Evolutionary conservation across 2,329 filamentous ascomycete species (phyloP), one percentile per base, ranked within the genome.

Genomic region (Dendrostoma leiphaemia): DNA sequence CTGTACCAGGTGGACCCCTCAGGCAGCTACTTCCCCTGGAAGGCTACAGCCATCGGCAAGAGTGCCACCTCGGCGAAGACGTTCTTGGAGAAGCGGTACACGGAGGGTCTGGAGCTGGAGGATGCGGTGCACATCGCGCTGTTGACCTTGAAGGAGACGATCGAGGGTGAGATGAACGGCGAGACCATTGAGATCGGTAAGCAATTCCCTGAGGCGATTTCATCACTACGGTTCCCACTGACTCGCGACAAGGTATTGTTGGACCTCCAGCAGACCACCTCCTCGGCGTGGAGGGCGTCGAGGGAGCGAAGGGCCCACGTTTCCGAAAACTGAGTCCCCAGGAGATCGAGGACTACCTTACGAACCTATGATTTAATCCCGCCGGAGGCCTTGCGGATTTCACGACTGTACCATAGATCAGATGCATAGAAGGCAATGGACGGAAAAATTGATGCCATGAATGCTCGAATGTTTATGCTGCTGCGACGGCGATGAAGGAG

Each of bases 1-100:
- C 77, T 99, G 69, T 99, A 99, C 77, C 93, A 99, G 77, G 94
- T 99, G 63, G 94, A 99, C 70, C 94, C 94, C n/a, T 96, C 91
- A 61, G 94, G 94, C 63, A 96, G 90, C 72, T 99, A 99, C 72
- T 99, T 97, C 72, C 94, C 94, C 4, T 99, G 94, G 94, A 99
- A 99, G 81, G 94, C 94, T 38, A 99, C 94, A 46, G 94, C 94
- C 49, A 99, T 99, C 68, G 94, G 94, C 68, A 99, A 99, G 84
- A 96, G 92, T 69, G 94, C 94, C 50, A 96, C 94, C 37, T 96
- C 91, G 67, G 94, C 94, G 53, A 99, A 99, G 85, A 99, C 94
- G 0, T 99, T 99, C 78, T 75, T 99, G 70, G 94, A 99, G 82
- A 99, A 99, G 86, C 83, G 94, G 74, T 99, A 97, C 77, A 97